Base-by-base conservation (phyloP, 2,329 filamentous ascomycete species). In the Domatiomyces globalis region DNA sequence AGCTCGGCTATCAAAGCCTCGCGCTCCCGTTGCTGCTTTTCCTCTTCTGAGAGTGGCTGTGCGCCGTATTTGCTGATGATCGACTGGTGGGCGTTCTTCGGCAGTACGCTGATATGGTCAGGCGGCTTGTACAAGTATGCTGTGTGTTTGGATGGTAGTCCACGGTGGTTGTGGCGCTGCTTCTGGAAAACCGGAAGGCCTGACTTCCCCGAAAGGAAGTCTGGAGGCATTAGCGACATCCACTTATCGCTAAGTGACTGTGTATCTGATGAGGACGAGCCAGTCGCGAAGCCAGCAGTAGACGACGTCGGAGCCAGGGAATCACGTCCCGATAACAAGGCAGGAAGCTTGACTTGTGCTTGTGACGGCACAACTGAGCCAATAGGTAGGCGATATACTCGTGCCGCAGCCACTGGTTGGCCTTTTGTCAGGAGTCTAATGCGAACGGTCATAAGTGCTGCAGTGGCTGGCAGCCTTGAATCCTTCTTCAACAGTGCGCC, bases 361-460 rank as follows among this genome's bases (percentile, higher is more conserved):
- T 39, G 33, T 10, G 33, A 15, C 2, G 33, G 12, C 12, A 39
- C 33, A 10, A 10, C 33, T 15, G 33, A 39, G 33, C 33, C 15
- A 39, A 10, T 19, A n/a, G 90, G 86, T 15, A 96, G 79, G 12
- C 86, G 82, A 67, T 96, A 98, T 57, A 96, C 81, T 36, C 92
- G 79, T 3, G 90, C 87, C 64, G 84, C 85, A 2, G 79, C 70
- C 0, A 70, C 73, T 2, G 83, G 85, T 1, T 83, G 77, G 22
- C 92, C 90, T 51, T 87, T 80, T 42, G 75, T 73, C 7, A 84
- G 64, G 45, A 92, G 73, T 0, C 72, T 80, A 50, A 96, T 71
- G 48, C 76, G 78, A 45, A 89, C 75, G 0, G 80, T 83, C 49
- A 83, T 69, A 2, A 81, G 63, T 2, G 66, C 63, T 22, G 64